These are phyloP conservation scores for Globisporangium polare DNA, from an alignment of 352 stramenopile genomes.

Conservation along the genomic window DNA sequence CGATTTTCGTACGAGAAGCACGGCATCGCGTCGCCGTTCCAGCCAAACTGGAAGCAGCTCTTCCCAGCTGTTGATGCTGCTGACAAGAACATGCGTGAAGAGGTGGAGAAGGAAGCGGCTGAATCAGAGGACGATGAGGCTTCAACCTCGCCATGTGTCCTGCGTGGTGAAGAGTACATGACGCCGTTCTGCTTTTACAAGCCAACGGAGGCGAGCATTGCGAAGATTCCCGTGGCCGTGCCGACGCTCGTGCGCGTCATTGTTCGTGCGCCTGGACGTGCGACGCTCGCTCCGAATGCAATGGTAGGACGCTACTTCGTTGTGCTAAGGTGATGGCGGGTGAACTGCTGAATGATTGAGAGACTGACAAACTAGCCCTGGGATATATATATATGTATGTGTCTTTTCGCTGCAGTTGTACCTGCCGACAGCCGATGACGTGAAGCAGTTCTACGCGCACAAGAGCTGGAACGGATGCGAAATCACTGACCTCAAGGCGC, in stretches of 20 bases:
- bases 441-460: slow-evolving; percentile 21
- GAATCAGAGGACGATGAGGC: slow-evolving; percentile 14
- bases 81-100: not conserved
- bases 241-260: slow-evolving; percentile 68
- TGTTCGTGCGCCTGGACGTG: slow-evolving; percentile 50
- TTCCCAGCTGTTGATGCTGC: slow-evolving; percentile 18
- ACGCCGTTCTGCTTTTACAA: slow-evolving; percentile 60
- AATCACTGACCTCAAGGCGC: slow-evolving; percentile 11
- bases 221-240: slow-evolving; percentile 49
- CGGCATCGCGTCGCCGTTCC: slow-evolving; percentile 50
- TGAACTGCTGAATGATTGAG: not conserved
- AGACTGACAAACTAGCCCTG: not conserved
- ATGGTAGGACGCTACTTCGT: slow-evolving; percentile 35
- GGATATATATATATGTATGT: too few species aligned
- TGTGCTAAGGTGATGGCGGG: not conserved
- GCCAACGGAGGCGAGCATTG: not conserved
- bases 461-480: slow-evolving; percentile 33
- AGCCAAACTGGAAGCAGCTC: slow-evolving; percentile 52
- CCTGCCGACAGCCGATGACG: slow-evolving; percentile 25
- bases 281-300: slow-evolving; percentile 46
- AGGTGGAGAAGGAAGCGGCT: not conserved
- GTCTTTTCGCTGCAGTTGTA: slow-evolving; percentile 25
- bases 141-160: slow-evolving; percentile 30
- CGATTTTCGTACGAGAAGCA: slow-evolving; percentile 62
- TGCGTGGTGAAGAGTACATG: slow-evolving; percentile 66